A percentile compares a stretch with the other conserved stretches of the same genome.
These are phyloP conservation scores for Primulina huaijiensis DNA, from an alignment of 257 asterid genomes.

Conservation along the genomic window DNA sequence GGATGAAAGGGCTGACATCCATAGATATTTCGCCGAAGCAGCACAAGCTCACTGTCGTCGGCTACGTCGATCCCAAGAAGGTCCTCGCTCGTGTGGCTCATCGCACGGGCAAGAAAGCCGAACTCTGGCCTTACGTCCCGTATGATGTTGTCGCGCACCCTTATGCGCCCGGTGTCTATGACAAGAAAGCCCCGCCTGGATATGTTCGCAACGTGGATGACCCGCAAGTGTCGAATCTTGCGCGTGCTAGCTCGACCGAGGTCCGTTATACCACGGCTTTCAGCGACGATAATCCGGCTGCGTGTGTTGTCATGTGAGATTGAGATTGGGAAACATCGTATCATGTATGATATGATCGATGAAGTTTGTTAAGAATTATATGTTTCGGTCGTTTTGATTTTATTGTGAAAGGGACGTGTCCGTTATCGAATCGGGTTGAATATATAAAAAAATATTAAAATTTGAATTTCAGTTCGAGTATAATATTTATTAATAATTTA, in stretches of 20 bases:
- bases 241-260: slow-evolving; percentile 86
- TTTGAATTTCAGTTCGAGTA: no score
- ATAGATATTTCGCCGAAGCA: slow-evolving; percentile 70
- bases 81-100: slow-evolving; percentile 84
- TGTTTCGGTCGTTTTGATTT: background rate
- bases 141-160: slow-evolving; percentile 93
- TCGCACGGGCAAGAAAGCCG: slow-evolving; percentile 90
- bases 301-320: slow-evolving; percentile 81
- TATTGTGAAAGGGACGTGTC: background rate
- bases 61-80: slow-evolving; percentile 80
- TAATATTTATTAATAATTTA: no score
- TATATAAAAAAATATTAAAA: no score
- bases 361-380: background rate
- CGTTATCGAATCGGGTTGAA: no score
- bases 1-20: slow-evolving; percentile 93
- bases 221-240: slow-evolving; percentile 59
- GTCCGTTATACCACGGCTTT: slow-evolving; percentile 97
- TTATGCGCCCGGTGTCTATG: slow-evolving; percentile 80
- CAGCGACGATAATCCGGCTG: slow-evolving; percentile 82
- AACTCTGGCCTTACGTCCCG: slow-evolving; percentile 96
- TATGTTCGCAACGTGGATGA: slow-evolving; percentile 60
- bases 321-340: background rate
- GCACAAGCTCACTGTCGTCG: slow-evolving; percentile 80
- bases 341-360: background rate
- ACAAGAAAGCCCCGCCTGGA: slow-evolving; percentile 91